A percentile compares a stretch with the other conserved stretches of the same genome.
These are phyloP conservation scores for Volutella citrinella DNA, from an alignment of 2,329 filamentous ascomycete genomes.

Conservation along the genomic window DNA sequence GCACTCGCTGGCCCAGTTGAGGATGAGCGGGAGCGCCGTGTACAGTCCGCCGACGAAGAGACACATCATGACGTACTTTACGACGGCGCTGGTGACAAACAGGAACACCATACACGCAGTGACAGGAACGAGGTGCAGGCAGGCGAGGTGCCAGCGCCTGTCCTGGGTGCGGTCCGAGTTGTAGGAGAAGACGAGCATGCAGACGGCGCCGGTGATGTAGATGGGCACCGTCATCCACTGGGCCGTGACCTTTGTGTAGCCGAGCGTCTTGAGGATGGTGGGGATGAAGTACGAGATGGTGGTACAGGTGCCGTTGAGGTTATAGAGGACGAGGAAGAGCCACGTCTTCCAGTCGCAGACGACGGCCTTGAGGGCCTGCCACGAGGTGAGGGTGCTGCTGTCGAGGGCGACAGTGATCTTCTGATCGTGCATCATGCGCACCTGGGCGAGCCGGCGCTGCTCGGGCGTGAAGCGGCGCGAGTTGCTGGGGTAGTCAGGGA, in stretches of 20 bases:
- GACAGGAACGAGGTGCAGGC: slow-evolving; percentile 13
- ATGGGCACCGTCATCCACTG: slow-evolving; percentile 28
- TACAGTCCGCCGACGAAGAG: slow-evolving; percentile 18
- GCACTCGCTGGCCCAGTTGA: slow-evolving; percentile 14
- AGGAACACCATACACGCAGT: slow-evolving; percentile 22
- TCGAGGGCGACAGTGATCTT: slow-evolving; percentile 17
- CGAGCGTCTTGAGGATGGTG: slow-evolving; percentile 22
- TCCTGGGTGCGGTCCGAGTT: slow-evolving; percentile 24
- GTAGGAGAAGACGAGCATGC: slow-evolving; percentile 18
- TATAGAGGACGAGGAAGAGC: slow-evolving; percentile 45
- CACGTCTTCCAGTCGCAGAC: slow-evolving; percentile 43
- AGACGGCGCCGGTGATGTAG: slow-evolving; percentile 17
- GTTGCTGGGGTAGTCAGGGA: slow-evolving; percentile 26
- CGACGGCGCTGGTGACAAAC: slow-evolving; percentile 27
- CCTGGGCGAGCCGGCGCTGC: slow-evolving; percentile 9
- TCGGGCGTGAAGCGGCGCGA: slow-evolving; percentile 53
- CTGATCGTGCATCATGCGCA: slow-evolving; percentile 17
- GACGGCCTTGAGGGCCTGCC: slow-evolving; percentile 21
- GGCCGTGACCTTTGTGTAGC: slow-evolving; percentile 22
- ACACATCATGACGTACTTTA: slow-evolving; percentile 29
- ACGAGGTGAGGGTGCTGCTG: slow-evolving; percentile 18
- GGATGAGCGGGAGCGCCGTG: slow-evolving; percentile 12
- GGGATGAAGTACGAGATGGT: slow-evolving; percentile 43
- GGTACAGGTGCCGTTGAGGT: slow-evolving; percentile 39
- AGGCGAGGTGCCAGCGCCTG: slow-evolving; percentile 23